Percentiles rank a stretch among this genome's conserved stretches.
phyloP scores from a whole-genome alignment of 129 eudicot genomes.

The Glebionis coronaria region DNA sequence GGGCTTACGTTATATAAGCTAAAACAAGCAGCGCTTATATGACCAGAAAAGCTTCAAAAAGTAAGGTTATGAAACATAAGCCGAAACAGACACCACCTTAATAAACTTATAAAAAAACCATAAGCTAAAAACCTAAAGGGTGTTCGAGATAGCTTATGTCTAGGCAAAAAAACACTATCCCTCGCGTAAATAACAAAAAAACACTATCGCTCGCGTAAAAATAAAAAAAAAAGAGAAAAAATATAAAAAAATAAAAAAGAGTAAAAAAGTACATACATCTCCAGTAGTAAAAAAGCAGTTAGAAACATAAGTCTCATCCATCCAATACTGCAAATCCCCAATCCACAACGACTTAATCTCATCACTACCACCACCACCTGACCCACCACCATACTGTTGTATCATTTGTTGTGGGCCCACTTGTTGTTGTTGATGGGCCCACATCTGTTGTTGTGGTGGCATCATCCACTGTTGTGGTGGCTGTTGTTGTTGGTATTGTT shows the following conservation, averaged over 20 bases:
- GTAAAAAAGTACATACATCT: constrained; percentile 47
- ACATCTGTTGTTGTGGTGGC: constrained; percentile 34
- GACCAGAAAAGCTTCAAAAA: too few species aligned
- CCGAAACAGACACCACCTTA: too few species aligned
- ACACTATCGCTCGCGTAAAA: too few species aligned
- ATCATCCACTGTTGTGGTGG: constrained; percentile 35
- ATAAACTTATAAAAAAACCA: too few species aligned
- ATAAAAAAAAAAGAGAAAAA: not conserved
- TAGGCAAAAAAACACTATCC: too few species aligned
- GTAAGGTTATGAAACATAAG: too few species aligned
- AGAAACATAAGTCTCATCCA: constrained; percentile 75
- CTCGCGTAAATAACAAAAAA: too few species aligned
- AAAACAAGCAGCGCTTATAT: too few species aligned
- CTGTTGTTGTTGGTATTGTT: constrained; percentile 33
- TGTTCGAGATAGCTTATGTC: too few species aligned
- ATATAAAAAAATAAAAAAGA: not conserved
- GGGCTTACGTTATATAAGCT: too few species aligned
- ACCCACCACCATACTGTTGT: constrained; percentile 32
- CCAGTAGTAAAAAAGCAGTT: constrained; percentile 64
- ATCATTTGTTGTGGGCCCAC: constrained; percentile 33
- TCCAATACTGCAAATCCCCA: constrained; percentile 97
- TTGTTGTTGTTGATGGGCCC: constrained; percentile 30
- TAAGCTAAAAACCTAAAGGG: too few species aligned
- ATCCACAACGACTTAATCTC: constrained; percentile 94
- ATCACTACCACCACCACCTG: constrained; percentile 39